A percentile compares a stretch with the other conserved stretches of the same genome.
phyloP scores from a whole-genome alignment of 768 basidiomycete species.

The Gymnopilus junonius region DNA sequence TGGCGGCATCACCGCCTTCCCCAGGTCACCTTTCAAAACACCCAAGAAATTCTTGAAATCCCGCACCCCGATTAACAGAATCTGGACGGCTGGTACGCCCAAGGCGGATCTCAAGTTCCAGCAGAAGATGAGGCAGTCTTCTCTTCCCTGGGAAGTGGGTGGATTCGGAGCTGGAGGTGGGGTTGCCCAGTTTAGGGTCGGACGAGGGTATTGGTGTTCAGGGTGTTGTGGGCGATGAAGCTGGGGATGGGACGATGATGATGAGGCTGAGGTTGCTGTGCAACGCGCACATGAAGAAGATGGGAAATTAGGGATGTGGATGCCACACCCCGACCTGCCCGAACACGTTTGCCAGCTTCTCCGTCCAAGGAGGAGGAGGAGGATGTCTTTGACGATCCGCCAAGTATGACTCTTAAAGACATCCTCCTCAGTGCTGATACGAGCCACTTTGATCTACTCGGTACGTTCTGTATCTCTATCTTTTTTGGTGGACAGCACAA shows the following conservation, averaged over 20 bases:
- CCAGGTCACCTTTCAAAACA: conserved; percentile 16
- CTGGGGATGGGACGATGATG: neutral
- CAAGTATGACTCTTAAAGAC: conserved; percentile 54
- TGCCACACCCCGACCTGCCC: conserved; percentile 12
- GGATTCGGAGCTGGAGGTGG: conserved; percentile 19
- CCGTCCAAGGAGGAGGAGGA: neutral
- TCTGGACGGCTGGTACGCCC: conserved; percentile 35
- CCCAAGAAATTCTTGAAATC: conserved; percentile 20
- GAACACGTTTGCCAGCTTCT: neutral
- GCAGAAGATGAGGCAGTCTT: conserved; percentile 21
- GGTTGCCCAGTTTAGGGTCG: conserved; percentile 11
- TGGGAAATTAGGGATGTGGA: neutral
- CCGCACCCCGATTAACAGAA: conserved; percentile 27
- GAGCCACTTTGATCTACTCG: conserved; percentile 42
- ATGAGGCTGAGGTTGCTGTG: too few species aligned
- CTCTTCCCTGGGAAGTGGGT: conserved; percentile 22
- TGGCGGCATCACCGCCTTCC: neutral
- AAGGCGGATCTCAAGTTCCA: conserved; percentile 7
- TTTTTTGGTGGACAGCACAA: neutral
- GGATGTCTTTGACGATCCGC: conserved; percentile 39
- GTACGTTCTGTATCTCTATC: conserved; percentile 20
- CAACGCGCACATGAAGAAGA: too few species aligned
- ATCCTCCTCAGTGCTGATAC: conserved; percentile 46
- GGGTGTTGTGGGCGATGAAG: neutral
- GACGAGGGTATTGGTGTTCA: neutral